Conservation (phyloP, 768 basidiomycete genomes). For the Trametes punicea region DNA sequence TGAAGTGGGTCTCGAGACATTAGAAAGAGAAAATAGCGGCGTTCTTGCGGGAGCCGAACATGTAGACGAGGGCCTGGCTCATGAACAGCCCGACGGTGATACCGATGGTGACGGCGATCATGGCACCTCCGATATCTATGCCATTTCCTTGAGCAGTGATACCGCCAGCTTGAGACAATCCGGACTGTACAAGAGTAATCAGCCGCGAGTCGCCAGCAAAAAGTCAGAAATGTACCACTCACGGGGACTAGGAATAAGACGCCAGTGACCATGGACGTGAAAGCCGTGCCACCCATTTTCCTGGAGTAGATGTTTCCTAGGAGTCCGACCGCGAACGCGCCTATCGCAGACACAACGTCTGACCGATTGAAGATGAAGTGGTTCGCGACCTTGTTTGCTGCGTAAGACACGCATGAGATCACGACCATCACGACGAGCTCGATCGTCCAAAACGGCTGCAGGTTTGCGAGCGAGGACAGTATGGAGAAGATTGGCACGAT, state of each 20-base stretch:
- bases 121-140: constrained; percentile 82
- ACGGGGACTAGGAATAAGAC: constrained; percentile 86
- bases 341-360: constrained; percentile 81
- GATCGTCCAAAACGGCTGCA: constrained; percentile 69
- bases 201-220: not conserved
- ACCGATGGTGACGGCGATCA: constrained; percentile 88
- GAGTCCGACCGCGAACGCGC: constrained; percentile 77
- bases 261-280: constrained; percentile 88
- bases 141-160: constrained; percentile 77
- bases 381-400: constrained; percentile 78
- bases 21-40: constrained; percentile 85
- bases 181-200: constrained; percentile 47
- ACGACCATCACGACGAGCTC: constrained; percentile 81
- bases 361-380: constrained; percentile 83
- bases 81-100: constrained; percentile 89
- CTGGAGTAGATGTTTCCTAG: constrained; percentile 81
- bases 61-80: constrained; percentile 84
- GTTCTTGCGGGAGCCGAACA: constrained; percentile 80
- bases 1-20: constrained; percentile 10
- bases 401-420: constrained; percentile 78
- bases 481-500: constrained; percentile 75
- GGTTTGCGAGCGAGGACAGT: constrained; percentile 69
- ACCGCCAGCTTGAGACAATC: constrained; percentile 82
- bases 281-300: constrained; percentile 80
- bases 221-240: constrained; percentile 31